Base-by-base conservation (phyloP, 2,329 filamentous ascomycete species). In the Pseudohalonectria lignicola region DNA sequence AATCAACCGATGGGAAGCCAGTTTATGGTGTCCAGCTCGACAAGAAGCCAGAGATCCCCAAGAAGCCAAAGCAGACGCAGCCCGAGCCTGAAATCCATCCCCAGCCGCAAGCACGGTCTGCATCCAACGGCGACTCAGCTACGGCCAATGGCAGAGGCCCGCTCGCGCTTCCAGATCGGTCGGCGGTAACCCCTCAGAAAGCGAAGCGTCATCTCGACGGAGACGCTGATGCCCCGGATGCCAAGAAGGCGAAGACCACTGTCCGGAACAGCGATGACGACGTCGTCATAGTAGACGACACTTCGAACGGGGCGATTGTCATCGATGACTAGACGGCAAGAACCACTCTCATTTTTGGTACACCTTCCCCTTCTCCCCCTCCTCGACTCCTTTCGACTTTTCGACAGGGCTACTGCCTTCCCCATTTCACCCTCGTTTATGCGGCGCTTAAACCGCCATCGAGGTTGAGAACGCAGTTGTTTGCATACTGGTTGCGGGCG, bases 401-500 rank as follows among this genome's bases (percentile, higher is more conserved):
- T 26, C 23, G 23, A 7, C 23, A 26, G 23, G 23, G 7, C n/a
- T n/a, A 33, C 11, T 20, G 17, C 19, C n/a, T 11, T 12, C 23
- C 29, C 20, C 17, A 8, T 10, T 6, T 12, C 28, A 19, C 17
- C 17, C 5, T 33, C 41, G n/a, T 21, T 35, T 28, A 21, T 49
- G 59, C 59, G 36, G 82, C 83, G 56, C 82, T 87, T 47, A 93
- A 57, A 2, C 87, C 87, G 13, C 87, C 87, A 57, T 94, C 87
- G 20, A 94, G 67, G 55, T 88, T 92, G 37, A 94, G 66, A 36
- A 88, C 70, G 55, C 85, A 92, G 47, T 93, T 93, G 56, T 90
- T 90, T 40, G 86, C 83, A 59, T 90, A 94, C 44, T 74, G 64
- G 56, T 92, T 94, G 34, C 70, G 69, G 21, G 76, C 81, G 13